phyloP scores from a whole-genome alignment of 2,329 filamentous ascomycete species.

The Lachnellula willkommii region DNA sequence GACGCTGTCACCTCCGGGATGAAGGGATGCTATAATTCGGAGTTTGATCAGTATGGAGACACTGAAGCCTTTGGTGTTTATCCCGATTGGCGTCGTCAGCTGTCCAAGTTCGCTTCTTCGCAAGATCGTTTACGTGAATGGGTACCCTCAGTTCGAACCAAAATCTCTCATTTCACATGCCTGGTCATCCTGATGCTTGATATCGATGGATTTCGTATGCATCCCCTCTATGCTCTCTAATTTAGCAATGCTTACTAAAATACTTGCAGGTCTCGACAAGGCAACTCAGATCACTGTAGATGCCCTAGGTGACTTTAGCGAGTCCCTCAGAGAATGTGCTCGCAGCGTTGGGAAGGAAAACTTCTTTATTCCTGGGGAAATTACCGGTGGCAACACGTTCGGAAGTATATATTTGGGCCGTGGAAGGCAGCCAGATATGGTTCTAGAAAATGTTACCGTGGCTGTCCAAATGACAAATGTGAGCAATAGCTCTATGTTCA shows the following conservation, averaged over 20 bases:
- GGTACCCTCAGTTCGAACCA: conserved; percentile 50
- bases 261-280: conserved; percentile 42
- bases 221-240: too few species aligned
- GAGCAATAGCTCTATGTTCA: conserved; percentile 21
- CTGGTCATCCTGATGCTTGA: conserved; percentile 56
- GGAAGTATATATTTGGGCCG: conserved; percentile 56
- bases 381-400: conserved; percentile 56
- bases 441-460: conserved; percentile 23
- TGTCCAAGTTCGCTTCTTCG: conserved; percentile 61
- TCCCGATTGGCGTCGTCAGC: conserved; percentile 57
- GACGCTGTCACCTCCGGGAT: conserved; percentile 42
- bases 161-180: conserved; percentile 56
- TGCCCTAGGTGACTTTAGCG: conserved; percentile 52
- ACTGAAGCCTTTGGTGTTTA: conserved; percentile 59
- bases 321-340: conserved; percentile 54
- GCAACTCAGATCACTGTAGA: conserved; percentile 60
- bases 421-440: conserved; percentile 46
- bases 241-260: too few species aligned
- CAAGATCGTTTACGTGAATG: conserved; percentile 63
- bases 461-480: neutral
- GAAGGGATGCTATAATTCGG: conserved; percentile 54
- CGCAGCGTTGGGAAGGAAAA: conserved; percentile 51
- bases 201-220: conserved; percentile 59
- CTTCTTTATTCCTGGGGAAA: conserved; percentile 59
- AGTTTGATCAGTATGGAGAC: conserved; percentile 52